Evolutionary conservation across 176 grass and related monocot genomes (phyloP).

Genomic region (Musa troglodytarum): DNA sequence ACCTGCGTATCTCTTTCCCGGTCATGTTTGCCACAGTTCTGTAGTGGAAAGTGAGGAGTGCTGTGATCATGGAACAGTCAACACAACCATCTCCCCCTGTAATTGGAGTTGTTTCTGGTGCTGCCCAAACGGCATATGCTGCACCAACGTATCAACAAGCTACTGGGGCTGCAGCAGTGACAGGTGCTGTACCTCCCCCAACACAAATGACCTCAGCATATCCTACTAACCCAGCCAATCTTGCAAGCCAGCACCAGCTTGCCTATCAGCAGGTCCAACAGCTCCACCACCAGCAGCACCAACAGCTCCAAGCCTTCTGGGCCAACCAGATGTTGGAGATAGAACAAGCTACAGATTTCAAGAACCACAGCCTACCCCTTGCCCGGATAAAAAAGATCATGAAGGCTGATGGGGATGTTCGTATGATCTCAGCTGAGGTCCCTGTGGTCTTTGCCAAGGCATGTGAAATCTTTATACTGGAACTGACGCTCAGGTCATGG

Average conservation of each 20-base stretch:
- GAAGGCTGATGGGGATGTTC: slow-evolving; percentile 47
- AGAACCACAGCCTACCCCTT: slow-evolving; percentile 50
- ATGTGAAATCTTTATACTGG: slow-evolving; percentile 49
- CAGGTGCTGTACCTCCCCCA: not conserved
- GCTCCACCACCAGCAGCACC: slow-evolving; percentile 47
- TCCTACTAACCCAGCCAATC: slow-evolving; percentile 15
- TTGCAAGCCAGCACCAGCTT: slow-evolving; percentile 43
- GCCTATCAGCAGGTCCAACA: slow-evolving; percentile 45
- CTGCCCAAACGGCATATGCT: slow-evolving; percentile 35
- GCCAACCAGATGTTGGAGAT: slow-evolving; percentile 40
- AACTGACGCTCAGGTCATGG: slow-evolving; percentile 55
- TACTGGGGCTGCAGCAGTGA: slow-evolving; percentile 14
- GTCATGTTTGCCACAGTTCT: not conserved
- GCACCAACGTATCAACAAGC: slow-evolving; percentile 24
- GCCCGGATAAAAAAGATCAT: slow-evolving; percentile 63
- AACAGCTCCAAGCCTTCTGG: slow-evolving; percentile 52
- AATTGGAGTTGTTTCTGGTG: slow-evolving; percentile 28
- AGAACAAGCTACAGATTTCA: slow-evolving; percentile 37
- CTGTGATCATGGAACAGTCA: slow-evolving; percentile 32
- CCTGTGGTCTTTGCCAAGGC: slow-evolving; percentile 46
- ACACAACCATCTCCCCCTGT: slow-evolving; percentile 31
- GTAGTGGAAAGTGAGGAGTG: not conserved
- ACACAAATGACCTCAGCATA: slow-evolving; percentile 22
- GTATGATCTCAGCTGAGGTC: slow-evolving; percentile 55
- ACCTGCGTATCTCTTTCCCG: not conserved